Base-by-base conservation (phyloP, 2,329 filamentous ascomycete genomes). In the Juglanconis juglandina region DNA sequence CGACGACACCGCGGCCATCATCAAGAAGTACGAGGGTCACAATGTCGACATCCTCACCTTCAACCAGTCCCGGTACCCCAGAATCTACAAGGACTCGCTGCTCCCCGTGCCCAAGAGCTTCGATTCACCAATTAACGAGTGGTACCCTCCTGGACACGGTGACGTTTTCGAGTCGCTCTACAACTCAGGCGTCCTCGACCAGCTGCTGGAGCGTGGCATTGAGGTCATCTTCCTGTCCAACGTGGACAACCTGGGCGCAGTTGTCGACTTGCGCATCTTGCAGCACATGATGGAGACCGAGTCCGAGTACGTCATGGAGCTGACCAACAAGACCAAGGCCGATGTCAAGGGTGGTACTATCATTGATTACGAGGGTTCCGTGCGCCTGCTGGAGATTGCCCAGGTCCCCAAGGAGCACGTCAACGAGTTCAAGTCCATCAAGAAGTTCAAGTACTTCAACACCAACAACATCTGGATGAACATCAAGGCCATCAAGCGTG, bases 391-490 rank as follows among this genome's bases (percentile, higher is more conserved):
- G 56, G 95, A 99, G 83, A 97, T 99, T 71, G 95, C 95, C 13
- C 95, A 99, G 84, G 95, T 99, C 41, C 95, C 95, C 79, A 99
- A 98, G 87, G 92, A 99, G 84, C 95, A 99, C 80, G 91, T 95
- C 76, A 98, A 99, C 81, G 95, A 99, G 82, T 99, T 99, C 91
- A 99, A 99, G 88, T 97, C 93, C 53, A 99, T 99, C 85, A 99
- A 99, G 89, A 99, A 99, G 86, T 99, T 99, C 90, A 97, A 96
- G 86, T 99, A 99, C 88, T 99, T 99, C 89, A 99, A 99, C 87
- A 99, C 95, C 79, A 99, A 99, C 90, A 99, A 99, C 87, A 97
- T 99, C 80, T 99, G 95, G 95, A 90, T 99, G 85, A 96, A 96
- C 82, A 85, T 97, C 70, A 88, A 91, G 75, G 95, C 95, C 68